These are phyloP conservation scores for Ophiosphaerella narmari DNA, from an alignment of 2,329 filamentous ascomycete species.

Conservation along the genomic window DNA sequence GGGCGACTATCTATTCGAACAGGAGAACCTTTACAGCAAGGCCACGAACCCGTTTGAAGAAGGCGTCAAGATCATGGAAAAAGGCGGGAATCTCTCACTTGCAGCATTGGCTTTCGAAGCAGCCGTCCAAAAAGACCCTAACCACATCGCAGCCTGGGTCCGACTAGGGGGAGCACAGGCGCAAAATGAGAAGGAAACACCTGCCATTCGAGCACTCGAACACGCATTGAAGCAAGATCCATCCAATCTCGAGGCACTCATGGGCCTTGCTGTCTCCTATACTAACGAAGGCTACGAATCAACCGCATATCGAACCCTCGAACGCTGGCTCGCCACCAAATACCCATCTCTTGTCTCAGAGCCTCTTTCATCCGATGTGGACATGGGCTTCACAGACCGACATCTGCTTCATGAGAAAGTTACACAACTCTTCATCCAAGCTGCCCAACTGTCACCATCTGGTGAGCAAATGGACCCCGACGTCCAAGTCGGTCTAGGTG, in stretches of 20 bases:
- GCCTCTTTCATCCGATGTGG: conserved; percentile 73
- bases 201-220: conserved; percentile 91
- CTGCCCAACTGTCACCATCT: conserved; percentile 87
- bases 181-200: conserved; percentile 97
- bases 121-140: conserved; percentile 84
- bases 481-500: conserved; percentile 94
- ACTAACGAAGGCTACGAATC: conserved; percentile 99
- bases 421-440: conserved; percentile 86
- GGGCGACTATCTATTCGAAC: conserved; percentile 92
- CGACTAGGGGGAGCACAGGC: conserved; percentile 90
- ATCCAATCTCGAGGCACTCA: conserved; percentile 83
- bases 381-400: conserved; percentile 93
- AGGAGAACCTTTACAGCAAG: conserved; percentile 86
- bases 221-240: conserved; percentile 87
- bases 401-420: conserved; percentile 88
- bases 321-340: conserved; percentile 95
- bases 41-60: conserved; percentile 87
- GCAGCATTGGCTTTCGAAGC: conserved; percentile 95
- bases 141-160: conserved; percentile 92
- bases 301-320: conserved; percentile 92
- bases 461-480: conserved; percentile 98
- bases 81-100: conserved; percentile 90
- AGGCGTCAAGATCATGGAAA: conserved; percentile 88
- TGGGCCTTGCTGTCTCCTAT: conserved; percentile 95
- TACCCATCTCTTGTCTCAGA: conserved; percentile 81